phyloP scores from a whole-genome alignment of 1,284 basidiomycete genomes.

The Xanthoconium separans region DNA sequence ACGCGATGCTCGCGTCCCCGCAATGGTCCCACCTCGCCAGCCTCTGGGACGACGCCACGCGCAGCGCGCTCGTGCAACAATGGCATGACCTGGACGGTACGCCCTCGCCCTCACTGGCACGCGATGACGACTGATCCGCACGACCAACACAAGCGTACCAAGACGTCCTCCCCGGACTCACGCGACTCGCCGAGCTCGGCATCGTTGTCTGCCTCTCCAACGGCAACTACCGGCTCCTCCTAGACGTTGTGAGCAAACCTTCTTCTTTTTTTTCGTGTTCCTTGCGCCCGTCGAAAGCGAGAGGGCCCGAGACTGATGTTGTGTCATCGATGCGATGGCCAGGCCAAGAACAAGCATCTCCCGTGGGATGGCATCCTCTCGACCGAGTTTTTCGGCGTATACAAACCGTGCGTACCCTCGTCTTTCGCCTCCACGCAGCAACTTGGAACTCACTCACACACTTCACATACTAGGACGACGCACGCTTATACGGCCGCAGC shows the following conservation, averaged over 20 bases:
- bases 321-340: too few relatives aligned
- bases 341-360: slow-evolving; percentile 59
- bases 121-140: too few relatives aligned
- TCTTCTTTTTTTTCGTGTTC: neutral
- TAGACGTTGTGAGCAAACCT: slow-evolving; percentile 56
- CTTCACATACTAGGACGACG: slow-evolving; percentile 40
- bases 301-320: neutral
- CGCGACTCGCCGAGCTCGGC: slow-evolving; percentile 47
- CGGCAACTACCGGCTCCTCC: slow-evolving; percentile 57
- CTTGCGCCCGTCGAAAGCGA: too few relatives aligned
- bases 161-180: slow-evolving; percentile 49
- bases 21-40: slow-evolving; percentile 48
- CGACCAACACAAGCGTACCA: slow-evolving; percentile 47
- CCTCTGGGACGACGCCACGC: slow-evolving; percentile 42
- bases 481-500: slow-evolving; percentile 51
- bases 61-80: slow-evolving; percentile 43
- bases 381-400: slow-evolving; percentile 54
- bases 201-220: slow-evolving; percentile 60
- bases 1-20: slow-evolving; percentile 46
- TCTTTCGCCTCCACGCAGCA: too few relatives aligned
- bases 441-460: too few relatives aligned
- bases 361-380: slow-evolving; percentile 67
- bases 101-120: too few relatives aligned
- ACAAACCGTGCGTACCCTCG: slow-evolving; percentile 52
- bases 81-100: slow-evolving; percentile 60